Evolutionary conservation across 345 rosid species (phyloP).

Genomic region (Sisymbrium irio): DNA sequence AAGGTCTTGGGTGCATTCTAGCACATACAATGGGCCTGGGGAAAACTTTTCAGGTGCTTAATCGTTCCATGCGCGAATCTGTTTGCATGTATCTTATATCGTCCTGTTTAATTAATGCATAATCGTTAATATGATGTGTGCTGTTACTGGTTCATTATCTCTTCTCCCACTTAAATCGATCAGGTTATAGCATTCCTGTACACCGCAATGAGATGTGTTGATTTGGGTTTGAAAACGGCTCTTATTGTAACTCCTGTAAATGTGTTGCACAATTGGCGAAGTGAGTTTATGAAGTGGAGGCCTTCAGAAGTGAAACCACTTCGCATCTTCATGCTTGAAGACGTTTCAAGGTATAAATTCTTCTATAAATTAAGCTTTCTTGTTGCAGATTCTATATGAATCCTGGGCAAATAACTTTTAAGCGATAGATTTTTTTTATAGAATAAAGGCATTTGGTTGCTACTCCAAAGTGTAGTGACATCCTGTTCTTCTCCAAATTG

Average conservation of each 20-base stretch:
- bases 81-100: not conserved
- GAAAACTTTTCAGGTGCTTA: constrained; percentile 91
- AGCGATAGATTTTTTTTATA: not conserved
- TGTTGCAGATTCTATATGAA: not conserved
- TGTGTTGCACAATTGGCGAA: constrained; percentile 98
- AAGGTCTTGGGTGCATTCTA: constrained; percentile 97
- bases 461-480: not conserved
- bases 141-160: constrained; percentile 21
- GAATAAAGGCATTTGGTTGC: not conserved
- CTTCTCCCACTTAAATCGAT: constrained; percentile 5
- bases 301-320: constrained; percentile 89
- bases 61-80: constrained; percentile 2
- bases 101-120: not conserved
- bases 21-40: constrained; percentile 99
- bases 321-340: constrained; percentile 93
- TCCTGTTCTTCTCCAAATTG: constrained; percentile 2
- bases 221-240: constrained; percentile 85
- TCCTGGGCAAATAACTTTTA: not conserved
- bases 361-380: constrained; percentile 8
- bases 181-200: constrained; percentile 98
- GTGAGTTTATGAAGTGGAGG: constrained; percentile 91
- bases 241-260: constrained; percentile 97
- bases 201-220: constrained; percentile 88
- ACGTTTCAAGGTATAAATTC: constrained; percentile 69
- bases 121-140: constrained; percentile 11